Conservation (phyloP, 768 basidiomycete species). For the Hygrocybe punicea region DNA sequence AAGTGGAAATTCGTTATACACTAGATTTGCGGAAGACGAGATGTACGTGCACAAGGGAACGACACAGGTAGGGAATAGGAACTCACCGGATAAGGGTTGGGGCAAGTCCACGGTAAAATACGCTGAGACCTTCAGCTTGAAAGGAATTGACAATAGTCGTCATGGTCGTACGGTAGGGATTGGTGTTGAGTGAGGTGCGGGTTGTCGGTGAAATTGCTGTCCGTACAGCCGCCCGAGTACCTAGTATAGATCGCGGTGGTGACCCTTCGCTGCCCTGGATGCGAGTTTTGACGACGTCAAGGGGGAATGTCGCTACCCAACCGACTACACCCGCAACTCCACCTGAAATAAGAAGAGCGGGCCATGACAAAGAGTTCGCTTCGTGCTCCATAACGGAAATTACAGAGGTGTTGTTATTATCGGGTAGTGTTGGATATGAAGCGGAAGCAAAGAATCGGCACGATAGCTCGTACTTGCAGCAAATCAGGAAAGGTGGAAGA, state of each 20-base stretch:
- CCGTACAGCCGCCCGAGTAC: background rate
- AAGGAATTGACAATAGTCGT: constrained; percentile 62
- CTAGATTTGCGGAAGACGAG: background rate
- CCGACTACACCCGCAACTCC: constrained; percentile 73
- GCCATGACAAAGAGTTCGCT: constrained; percentile 48
- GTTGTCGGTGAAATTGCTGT: background rate
- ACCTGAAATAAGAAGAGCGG: constrained; percentile 65
- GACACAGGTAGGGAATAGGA: constrained; percentile 6
- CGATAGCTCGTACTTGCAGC: constrained; percentile 71
- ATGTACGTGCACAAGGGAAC: background rate
- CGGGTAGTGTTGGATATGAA: constrained; percentile 22
- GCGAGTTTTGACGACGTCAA: constrained; percentile 89
- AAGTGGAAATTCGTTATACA: background rate
- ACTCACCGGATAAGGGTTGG: constrained; percentile 77
- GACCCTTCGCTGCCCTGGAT: constrained; percentile 55
- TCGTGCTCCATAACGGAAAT: constrained; percentile 27
- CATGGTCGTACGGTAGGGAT: constrained; percentile 57
- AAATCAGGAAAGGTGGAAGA: constrained; percentile 7
- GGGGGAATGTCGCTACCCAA: constrained; percentile 80
- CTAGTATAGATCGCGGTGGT: constrained; percentile 9
- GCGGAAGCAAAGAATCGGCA: constrained; percentile 52
- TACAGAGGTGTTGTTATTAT: no score
- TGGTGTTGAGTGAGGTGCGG: constrained; percentile 13
- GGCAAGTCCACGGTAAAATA: constrained; percentile 73
- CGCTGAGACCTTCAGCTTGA: constrained; percentile 57